A percentile compares a stretch with the other conserved stretches of the same genome.
phyloP scores from a whole-genome alignment of 2,329 filamentous ascomycete species.

The Cladophialophora chaetospira region DNA sequence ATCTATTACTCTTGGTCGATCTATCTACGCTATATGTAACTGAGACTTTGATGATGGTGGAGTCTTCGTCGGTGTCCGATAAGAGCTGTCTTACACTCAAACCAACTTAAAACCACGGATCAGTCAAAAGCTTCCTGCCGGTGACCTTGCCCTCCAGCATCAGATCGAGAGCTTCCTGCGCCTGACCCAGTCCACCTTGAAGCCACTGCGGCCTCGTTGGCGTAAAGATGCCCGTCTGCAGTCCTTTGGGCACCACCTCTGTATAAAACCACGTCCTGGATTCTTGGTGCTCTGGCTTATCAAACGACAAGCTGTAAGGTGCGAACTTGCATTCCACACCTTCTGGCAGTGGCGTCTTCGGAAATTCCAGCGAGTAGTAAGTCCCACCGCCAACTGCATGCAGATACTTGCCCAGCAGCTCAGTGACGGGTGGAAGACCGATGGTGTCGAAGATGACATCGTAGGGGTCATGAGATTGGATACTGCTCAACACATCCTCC shows the following conservation, averaged over 20 bases:
- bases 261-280: constrained; percentile 20
- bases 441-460: constrained; percentile 23
- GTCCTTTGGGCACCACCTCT: constrained; percentile 20
- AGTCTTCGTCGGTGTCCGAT: too few relatives aligned
- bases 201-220: constrained; percentile 27
- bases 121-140: constrained; percentile 44
- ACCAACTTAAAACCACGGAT: background rate
- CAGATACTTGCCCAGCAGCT: constrained; percentile 11
- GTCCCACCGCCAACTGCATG: constrained; percentile 9
- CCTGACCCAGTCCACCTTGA: constrained; percentile 46
- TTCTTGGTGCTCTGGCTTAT: constrained; percentile 12
- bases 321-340: constrained; percentile 14
- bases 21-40: too few relatives aligned
- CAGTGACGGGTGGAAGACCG: constrained; percentile 4
- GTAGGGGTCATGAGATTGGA: constrained; percentile 20
- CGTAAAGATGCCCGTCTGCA: constrained; percentile 7
- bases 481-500: background rate
- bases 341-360: constrained; percentile 15
- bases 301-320: constrained; percentile 17
- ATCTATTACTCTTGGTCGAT: too few relatives aligned
- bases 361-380: constrained; percentile 3
- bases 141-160: constrained; percentile 49
- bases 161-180: constrained; percentile 47
- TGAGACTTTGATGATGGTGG: too few relatives aligned
- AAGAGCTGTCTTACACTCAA: too few relatives aligned